Evolutionary conservation across 2,329 filamentous ascomycete genomes (phyloP).

Genomic region (Cordyceps pruinosa): DNA sequence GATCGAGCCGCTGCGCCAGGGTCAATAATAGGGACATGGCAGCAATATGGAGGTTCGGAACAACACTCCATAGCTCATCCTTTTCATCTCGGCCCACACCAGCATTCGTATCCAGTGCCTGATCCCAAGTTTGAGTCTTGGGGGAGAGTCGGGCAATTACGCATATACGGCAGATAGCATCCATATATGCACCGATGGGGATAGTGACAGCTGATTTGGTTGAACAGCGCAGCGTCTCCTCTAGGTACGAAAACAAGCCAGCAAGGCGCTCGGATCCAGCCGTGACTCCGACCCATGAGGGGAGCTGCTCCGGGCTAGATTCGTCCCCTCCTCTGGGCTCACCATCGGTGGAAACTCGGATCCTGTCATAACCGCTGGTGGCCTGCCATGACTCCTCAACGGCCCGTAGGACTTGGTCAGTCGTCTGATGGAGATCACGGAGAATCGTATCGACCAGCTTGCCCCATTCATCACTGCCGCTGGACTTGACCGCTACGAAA

Average conservation of each 20-base stretch:
- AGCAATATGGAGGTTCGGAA: conserved; percentile 69
- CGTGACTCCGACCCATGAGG: conserved; percentile 66
- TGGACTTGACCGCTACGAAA: conserved; percentile 74
- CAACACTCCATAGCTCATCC: conserved; percentile 65
- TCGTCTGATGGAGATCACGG: conserved; percentile 59
- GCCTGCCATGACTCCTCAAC: conserved; percentile 79
- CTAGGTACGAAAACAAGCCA: conserved; percentile 58
- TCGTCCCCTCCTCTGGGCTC: conserved; percentile 41
- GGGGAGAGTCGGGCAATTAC: conserved; percentile 52
- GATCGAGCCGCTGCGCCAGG: conserved; percentile 51
- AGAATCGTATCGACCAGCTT: conserved; percentile 57
- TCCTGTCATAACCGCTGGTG: conserved; percentile 41
- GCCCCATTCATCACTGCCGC: conserved; percentile 70
- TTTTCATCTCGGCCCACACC: conserved; percentile 74
- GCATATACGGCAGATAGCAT: conserved; percentile 63
- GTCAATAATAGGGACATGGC: conserved; percentile 55
- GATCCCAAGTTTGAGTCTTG: conserved; percentile 39
- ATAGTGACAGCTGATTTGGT: conserved; percentile 61
- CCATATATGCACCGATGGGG: conserved; percentile 60
- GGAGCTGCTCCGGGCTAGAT: conserved; percentile 44
- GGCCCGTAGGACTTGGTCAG: conserved; percentile 70
- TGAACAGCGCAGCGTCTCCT: conserved; percentile 53
- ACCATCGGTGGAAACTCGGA: conserved; percentile 37
- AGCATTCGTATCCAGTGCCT: conserved; percentile 57
- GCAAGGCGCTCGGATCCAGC: conserved; percentile 64